Percentiles rank a stretch among this genome's conserved stretches.
Conservation (phyloP, 2,329 filamentous ascomycete genomes). For the Incumbomyces lentus region DNA sequence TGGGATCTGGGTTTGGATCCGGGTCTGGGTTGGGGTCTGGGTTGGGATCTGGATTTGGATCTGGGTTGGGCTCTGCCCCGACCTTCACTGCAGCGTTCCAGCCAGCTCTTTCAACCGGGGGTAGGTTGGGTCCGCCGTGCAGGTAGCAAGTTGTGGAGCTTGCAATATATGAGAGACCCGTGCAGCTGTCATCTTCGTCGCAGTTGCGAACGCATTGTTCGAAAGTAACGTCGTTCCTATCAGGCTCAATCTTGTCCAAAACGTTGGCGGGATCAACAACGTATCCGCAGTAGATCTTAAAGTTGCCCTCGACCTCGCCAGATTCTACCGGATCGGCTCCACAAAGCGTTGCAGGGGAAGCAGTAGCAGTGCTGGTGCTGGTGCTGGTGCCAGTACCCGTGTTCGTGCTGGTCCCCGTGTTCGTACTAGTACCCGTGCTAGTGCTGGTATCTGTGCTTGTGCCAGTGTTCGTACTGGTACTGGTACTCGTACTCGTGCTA, state of each 20-base stretch:
- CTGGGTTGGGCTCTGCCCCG: neutral
- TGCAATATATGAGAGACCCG: neutral
- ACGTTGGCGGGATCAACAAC: neutral
- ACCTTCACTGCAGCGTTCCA: neutral
- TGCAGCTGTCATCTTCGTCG: neutral
- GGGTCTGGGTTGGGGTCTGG: conserved; percentile 2
- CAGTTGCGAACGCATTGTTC: neutral
- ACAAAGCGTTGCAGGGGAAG: neutral
- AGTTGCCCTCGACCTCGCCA: neutral
- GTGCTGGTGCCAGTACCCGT: too few species aligned
- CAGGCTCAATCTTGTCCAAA: neutral
- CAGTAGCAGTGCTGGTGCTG: neutral
- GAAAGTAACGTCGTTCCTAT: neutral
- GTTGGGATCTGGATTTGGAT: neutral
- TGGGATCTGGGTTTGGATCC: neutral
- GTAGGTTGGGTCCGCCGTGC: neutral
- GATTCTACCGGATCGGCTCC: neutral
- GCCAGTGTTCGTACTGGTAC: neutral
- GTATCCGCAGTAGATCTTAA: neutral
- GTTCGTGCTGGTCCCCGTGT: conserved; percentile 1
- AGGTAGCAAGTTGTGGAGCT: neutral
- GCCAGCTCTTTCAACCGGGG: neutral
- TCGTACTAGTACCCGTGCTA: conserved; percentile 2
- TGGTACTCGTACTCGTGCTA: neutral
- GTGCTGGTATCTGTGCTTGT: conserved; percentile 5